Percentiles rank a stretch among this genome's conserved stretches.
These are phyloP conservation scores for Oryza meridionalis DNA, from an alignment of 176 grass and related monocot genomes.

Conservation along the genomic window DNA sequence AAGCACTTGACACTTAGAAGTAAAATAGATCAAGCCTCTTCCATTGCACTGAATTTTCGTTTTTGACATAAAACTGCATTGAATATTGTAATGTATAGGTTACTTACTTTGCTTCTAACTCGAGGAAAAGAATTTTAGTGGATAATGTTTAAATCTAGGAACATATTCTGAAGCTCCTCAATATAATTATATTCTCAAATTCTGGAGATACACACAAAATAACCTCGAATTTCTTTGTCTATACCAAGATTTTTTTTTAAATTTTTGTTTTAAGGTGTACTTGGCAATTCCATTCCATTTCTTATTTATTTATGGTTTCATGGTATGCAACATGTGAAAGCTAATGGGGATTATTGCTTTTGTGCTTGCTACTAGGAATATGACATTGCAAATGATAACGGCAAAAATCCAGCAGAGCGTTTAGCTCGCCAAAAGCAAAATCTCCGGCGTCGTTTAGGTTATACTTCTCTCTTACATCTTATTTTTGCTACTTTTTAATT, in stretches of 20 bases:
- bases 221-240: constrained; percentile 38
- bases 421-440: constrained; percentile 95
- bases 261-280: constrained; percentile 17
- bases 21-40: constrained; percentile 16
- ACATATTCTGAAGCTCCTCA: constrained; percentile 2
- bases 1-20: not conserved
- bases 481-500: not conserved
- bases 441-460: constrained; percentile 94
- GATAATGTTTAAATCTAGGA: constrained; percentile 27
- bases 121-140: constrained; percentile 6
- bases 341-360: constrained; percentile 7
- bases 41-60: not conserved
- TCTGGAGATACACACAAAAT: constrained; percentile 18
- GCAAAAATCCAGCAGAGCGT: constrained; percentile 85
- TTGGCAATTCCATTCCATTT: constrained; percentile 9
- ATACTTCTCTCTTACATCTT: constrained; percentile 33
- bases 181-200: constrained; percentile 27
- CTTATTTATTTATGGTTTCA: not conserved
- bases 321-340: constrained; percentile 7
- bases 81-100: constrained; percentile 27
- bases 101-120: constrained; percentile 11
- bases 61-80: not conserved
- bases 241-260: constrained; percentile 32
- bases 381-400: constrained; percentile 80
- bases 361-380: constrained; percentile 80